Percentiles rank a stretch among this genome's conserved stretches.
These are phyloP conservation scores for sweet orange (Citrus sinensis) DNA, from an alignment of 345 rosid genomes.

Conservation along the genomic window DNA sequence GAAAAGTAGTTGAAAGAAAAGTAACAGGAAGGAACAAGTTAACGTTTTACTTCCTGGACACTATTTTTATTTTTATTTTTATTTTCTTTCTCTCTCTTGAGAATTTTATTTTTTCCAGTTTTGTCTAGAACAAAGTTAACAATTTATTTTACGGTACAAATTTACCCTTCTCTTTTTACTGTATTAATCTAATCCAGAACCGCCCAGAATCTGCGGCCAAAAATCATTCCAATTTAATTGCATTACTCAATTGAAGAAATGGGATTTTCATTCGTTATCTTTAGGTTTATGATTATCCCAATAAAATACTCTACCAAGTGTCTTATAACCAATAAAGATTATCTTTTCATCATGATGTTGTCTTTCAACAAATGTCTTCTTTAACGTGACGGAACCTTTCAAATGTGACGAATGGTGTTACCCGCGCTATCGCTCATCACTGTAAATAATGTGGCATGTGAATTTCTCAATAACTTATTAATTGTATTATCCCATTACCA, in stretches of 20 bases:
- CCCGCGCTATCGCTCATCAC: not conserved
- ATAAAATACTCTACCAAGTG: too few relatives aligned
- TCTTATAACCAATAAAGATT: not conserved
- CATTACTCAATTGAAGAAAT: not conserved
- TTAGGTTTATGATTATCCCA: not conserved
- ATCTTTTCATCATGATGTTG: too few relatives aligned
- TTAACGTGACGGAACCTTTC: not conserved
- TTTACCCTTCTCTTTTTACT: not conserved
- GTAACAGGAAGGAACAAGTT: conserved; percentile 13
- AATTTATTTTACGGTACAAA: not conserved
- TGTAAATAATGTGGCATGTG: too few relatives aligned
- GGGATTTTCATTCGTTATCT: not conserved
- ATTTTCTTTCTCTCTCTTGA: not conserved
- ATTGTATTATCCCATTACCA: too few relatives aligned
- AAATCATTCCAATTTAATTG: too few relatives aligned
- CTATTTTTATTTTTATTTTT: not conserved
- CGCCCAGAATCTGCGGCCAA: not conserved
- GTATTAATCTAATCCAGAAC: not conserved
- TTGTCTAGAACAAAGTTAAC: not conserved
- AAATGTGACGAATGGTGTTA: not conserved
- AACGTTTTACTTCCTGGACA: conserved; percentile 10
- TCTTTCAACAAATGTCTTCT: not conserved
- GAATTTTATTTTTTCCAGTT: not conserved
- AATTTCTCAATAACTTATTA: too few relatives aligned
- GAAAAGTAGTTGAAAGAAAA: not conserved